Evolutionary conservation across 2,329 filamentous ascomycete species (phyloP), one percentile per base, ranked within the genome.

Genomic region (Aspergillus pseudoglaucus): DNA sequence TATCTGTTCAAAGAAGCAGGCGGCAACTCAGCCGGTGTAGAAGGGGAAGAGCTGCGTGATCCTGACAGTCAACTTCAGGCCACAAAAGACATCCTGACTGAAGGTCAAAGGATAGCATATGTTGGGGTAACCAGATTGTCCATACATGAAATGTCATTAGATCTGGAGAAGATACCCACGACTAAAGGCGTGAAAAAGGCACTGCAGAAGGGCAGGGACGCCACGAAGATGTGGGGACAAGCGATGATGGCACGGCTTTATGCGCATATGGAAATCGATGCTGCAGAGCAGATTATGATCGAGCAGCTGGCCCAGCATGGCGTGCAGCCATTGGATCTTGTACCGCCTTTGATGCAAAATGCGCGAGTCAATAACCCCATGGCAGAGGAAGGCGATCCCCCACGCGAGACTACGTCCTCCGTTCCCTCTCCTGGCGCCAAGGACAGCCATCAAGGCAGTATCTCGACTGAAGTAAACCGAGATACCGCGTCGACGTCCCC

Each of bases 221-320:
- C 84, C 32, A 85, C 88, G 73, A 86, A 86, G 68, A 96, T 96
- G 87, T 98, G 91, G 91, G 84, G 87, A 48, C 93, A 98, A 67
- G 94, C 94, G 73, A 95, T 95, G 79, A 98, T 98, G 90, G 83
- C 96, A 51, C 83, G 91, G 20, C 68, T 98, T 10, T 98, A 97
- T 66, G 75, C 82, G 10, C 93, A 98, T 69, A 98, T 98, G 93
- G 93, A 98, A 51, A 94, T 98, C 60, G 90, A 84, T 61, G 76
- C 85, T 30, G 68, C 70, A 49, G 93, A 98, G 69, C 93, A 98
- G 73, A 77, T 98, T 66, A 98, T 98, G 93, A 96, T 98, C 57
- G 93, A 98, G 71, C 93, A 98, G 68, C 76, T 98, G 49, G 85
- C 88, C 10, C 87, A 93, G 49, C 93, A 98, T 69, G 93, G 91